These are phyloP conservation scores for Monilinia aucupariae DNA, from an alignment of 2,329 filamentous ascomycete genomes.

Conservation along the genomic window DNA sequence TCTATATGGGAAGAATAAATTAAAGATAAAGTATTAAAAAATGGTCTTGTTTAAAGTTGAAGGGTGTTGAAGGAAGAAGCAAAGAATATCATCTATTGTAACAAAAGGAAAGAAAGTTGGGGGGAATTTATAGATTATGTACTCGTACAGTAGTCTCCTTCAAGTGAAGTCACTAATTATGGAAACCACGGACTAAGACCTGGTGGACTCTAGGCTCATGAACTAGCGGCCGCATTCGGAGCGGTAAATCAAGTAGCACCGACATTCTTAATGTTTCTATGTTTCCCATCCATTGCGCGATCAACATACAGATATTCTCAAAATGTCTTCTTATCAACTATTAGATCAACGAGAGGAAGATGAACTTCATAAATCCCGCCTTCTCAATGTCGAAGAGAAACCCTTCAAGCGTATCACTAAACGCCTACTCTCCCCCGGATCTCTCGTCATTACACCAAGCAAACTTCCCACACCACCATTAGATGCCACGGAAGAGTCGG, in stretches of 20 bases:
- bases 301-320: background rate
- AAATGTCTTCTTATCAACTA: conserved; percentile 57
- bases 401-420: conserved; percentile 86
- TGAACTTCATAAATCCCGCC: conserved; percentile 78
- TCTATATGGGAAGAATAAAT: background rate
- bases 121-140: conserved; percentile 12
- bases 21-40: background rate
- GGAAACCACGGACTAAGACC: conserved; percentile 1
- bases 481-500: conserved; percentile 42
- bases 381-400: conserved; percentile 86
- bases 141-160: too few relatives aligned
- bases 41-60: background rate
- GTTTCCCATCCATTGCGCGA: background rate
- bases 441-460: conserved; percentile 52
- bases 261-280: background rate
- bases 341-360: conserved; percentile 73
- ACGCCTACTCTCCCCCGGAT: conserved; percentile 64
- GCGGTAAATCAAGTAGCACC: background rate
- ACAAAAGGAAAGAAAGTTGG: background rate
- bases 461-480: conserved; percentile 62
- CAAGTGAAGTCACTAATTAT: background rate
- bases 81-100: background rate
- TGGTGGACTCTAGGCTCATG: background rate
- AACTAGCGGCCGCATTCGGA: conserved; percentile 12
- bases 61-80: background rate